These are phyloP conservation scores for Colletotrichum cordylinicola DNA, from an alignment of 2,329 filamentous ascomycete genomes.

Conservation along the genomic window DNA sequence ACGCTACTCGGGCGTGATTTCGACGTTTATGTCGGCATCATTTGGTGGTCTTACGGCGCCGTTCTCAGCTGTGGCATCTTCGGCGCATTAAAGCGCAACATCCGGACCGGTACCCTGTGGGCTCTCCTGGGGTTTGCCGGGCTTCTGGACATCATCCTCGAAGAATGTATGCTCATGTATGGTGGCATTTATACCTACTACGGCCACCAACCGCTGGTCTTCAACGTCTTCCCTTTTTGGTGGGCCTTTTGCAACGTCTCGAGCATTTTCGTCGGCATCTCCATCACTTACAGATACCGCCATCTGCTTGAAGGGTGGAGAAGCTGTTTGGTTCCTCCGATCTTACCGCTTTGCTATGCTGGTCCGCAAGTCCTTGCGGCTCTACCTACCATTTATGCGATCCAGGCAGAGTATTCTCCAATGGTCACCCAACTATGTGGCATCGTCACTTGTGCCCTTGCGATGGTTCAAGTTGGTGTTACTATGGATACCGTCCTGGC, in stretches of 20 bases:
- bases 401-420: neutral
- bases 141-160: neutral
- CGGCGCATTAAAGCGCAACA: neutral
- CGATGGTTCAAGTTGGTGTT: neutral
- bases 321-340: neutral
- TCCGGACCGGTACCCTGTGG: neutral
- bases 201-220: slow-evolving; percentile 1
- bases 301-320: neutral
- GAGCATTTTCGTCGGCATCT: neutral
- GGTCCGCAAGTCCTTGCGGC: neutral
- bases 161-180: slow-evolving; percentile 1
- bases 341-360: neutral
- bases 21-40: neutral
- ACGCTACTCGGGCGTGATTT: neutral
- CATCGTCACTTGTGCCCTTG: neutral
- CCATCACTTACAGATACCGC: neutral
- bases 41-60: slow-evolving; percentile 2
- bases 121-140: neutral
- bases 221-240: neutral
- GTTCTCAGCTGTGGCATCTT: neutral
- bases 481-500: neutral
- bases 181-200: neutral
- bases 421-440: neutral
- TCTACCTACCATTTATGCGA: neutral
- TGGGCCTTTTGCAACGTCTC: slow-evolving; percentile 12